phyloP scores from a whole-genome alignment of 2,329 filamentous ascomycete species.

The Pseudocercospora musae region DNA sequence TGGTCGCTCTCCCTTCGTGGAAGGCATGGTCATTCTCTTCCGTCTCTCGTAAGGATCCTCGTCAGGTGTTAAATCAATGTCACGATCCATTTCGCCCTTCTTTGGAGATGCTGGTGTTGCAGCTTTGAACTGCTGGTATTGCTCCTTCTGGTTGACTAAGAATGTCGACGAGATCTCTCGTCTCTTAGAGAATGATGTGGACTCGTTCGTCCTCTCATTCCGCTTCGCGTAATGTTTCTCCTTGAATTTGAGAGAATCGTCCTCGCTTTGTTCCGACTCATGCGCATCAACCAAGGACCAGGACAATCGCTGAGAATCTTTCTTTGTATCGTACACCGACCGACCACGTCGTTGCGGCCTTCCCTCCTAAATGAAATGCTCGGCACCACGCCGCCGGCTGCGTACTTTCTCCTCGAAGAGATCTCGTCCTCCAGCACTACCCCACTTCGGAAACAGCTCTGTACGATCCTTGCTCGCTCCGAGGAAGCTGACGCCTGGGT shows the following conservation, averaged over 20 bases:
- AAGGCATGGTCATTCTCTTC: background rate
- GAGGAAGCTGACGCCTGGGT: constrained; percentile 30
- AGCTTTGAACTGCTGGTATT: background rate
- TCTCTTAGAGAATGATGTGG: background rate
- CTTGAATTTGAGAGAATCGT: background rate
- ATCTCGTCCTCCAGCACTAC: constrained; percentile 11
- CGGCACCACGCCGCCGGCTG: constrained; percentile 10
- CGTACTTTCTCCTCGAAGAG: constrained; percentile 19
- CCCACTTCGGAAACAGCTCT: constrained; percentile 15
- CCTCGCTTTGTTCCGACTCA: background rate
- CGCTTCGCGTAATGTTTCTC: background rate
- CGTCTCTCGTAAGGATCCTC: constrained; percentile 1
- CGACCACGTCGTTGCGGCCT: constrained; percentile 3
- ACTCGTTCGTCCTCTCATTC: background rate
- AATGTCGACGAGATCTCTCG: background rate
- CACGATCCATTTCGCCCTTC: background rate
- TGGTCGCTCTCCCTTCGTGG: background rate
- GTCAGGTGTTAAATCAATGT: background rate
- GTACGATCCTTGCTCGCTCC: constrained; percentile 28
- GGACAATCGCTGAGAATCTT: background rate
- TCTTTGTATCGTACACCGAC: background rate
- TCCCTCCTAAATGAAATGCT: constrained; percentile 16
- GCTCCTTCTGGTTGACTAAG: background rate
- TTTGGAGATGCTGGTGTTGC: background rate
- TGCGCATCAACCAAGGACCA: background rate